Conservation (phyloP, 169 alveolate species). For the Hepatocystis sp. region DNA sequence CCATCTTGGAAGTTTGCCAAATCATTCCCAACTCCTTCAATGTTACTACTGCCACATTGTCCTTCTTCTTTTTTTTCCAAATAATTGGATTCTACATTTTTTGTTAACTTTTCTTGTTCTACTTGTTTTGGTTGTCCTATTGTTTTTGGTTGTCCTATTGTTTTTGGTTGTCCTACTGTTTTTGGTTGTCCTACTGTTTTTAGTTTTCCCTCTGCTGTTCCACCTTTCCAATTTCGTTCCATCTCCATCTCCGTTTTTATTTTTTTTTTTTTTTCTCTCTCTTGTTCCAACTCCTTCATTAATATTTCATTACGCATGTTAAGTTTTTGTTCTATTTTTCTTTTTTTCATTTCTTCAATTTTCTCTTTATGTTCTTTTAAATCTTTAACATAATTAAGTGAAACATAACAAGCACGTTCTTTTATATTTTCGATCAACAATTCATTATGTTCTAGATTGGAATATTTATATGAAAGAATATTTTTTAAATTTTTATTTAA, state of each 20-base stretch:
- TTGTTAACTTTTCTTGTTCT: not conserved
- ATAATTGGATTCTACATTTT: not conserved
- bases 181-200: not conserved
- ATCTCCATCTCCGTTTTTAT: not conserved
- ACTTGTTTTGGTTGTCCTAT: not conserved
- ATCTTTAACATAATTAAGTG: conserved; percentile 61
- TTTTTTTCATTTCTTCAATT: conserved; percentile 24
- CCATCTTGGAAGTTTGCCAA: not conserved
- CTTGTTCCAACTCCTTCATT: not conserved
- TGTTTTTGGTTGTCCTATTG: not conserved
- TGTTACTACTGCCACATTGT: not conserved
- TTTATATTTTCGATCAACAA: conserved; percentile 87
- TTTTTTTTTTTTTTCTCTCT: not conserved
- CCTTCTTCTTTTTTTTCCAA: not conserved
- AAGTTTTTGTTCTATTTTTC: conserved; percentile 9
- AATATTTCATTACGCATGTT: conserved; percentile 9
- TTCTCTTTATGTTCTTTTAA: conserved; percentile 26
- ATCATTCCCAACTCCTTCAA: conserved; percentile 1
- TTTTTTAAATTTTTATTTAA: conserved; percentile 87
- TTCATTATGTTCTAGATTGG: conserved; percentile 88
- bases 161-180: not conserved
- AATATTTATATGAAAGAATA: conserved; percentile 82
- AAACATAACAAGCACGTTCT: conserved; percentile 79
- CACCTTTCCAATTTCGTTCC: not conserved
- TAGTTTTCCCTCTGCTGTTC: not conserved